A percentile compares a stretch with the other conserved stretches of the same genome.
phyloP scores from a whole-genome alignment of 129 eudicot genomes.

The Pittosporum tobira region DNA sequence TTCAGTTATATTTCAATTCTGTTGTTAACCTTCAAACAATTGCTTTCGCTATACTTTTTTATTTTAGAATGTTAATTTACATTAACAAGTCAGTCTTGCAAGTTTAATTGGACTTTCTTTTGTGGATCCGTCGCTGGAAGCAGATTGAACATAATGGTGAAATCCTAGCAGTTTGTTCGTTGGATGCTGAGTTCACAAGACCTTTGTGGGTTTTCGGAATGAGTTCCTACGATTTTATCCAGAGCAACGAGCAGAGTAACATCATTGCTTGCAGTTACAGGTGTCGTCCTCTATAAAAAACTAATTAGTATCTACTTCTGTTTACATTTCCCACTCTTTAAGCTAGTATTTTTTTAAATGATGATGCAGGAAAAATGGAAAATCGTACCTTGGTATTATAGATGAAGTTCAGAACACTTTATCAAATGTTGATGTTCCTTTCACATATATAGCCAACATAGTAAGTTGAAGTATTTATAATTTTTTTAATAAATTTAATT shows the following conservation, averaged over 20 bases:
- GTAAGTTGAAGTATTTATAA: conserved; percentile 8
- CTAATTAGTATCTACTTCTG: neutral
- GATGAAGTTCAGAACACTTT: conserved; percentile 32
- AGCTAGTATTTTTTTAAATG: neutral
- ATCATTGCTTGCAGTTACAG: conserved; percentile 54
- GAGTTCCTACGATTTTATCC: conserved; percentile 36
- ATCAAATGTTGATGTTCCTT: conserved; percentile 36
- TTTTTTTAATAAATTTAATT: neutral
- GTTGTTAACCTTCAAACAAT: neutral
- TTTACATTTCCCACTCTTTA: neutral
- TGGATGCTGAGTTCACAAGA: conserved; percentile 60
- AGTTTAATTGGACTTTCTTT: neutral
- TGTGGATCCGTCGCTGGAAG: neutral
- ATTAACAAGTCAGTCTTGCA: neutral
- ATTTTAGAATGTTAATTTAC: neutral
- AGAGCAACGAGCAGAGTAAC: conserved; percentile 19
- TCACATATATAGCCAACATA: conserved; percentile 46
- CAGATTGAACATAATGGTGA: conserved; percentile 42
- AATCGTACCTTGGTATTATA: conserved; percentile 44
- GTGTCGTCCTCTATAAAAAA: conserved; percentile 12
- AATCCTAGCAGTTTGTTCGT: conserved; percentile 31
- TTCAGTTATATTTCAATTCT: neutral
- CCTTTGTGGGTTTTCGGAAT: conserved; percentile 55
- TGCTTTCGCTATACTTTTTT: neutral
- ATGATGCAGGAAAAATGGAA: conserved; percentile 44